A percentile compares a stretch with the other conserved stretches of the same genome.
Evolutionary conservation across 306 rosid genomes (phyloP).

Genomic region (Macrotyloma uniflorum): DNA sequence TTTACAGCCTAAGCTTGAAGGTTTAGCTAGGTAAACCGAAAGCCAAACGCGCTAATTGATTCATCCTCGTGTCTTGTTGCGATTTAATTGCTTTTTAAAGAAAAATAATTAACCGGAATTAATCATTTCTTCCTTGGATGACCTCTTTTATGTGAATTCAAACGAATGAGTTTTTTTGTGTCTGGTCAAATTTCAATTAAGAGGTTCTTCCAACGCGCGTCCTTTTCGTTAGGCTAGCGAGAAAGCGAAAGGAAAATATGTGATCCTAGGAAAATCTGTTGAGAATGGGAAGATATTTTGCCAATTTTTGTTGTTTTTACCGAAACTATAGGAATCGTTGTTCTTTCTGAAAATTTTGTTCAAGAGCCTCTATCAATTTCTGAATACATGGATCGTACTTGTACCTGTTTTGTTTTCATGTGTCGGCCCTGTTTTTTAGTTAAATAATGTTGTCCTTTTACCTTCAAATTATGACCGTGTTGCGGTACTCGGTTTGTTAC

Average conservation of each 20-base stretch:
- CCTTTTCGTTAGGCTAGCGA: constrained; percentile 56
- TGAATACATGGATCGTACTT: background rate
- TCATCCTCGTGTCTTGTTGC: background rate
- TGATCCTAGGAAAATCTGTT: constrained; percentile 27
- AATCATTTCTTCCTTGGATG: background rate
- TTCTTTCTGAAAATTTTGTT: constrained; percentile 11
- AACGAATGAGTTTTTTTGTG: background rate
- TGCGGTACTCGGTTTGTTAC: constrained; percentile 21
- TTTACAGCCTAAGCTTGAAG: constrained; percentile 87
- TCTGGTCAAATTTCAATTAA: constrained; percentile 3
- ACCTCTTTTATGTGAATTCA: background rate
- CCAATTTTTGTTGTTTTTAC: background rate
- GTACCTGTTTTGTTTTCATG: background rate
- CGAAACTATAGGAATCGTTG: background rate
- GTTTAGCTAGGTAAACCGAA: constrained; percentile 75
- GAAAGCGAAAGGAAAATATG: constrained; percentile 44
- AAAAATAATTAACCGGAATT: background rate
- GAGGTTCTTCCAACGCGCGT: constrained; percentile 37
- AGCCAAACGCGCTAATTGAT: background rate
- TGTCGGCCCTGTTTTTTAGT: background rate
- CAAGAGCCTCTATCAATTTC: background rate
- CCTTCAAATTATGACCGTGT: background rate
- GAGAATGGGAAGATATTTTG: constrained; percentile 28
- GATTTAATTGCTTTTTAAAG: background rate
- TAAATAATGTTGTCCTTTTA: background rate